Evolutionary conservation across 768 basidiomycete genomes (phyloP), one percentile per base, ranked within the genome.

Genomic region (Hebeloma cylindrosporum): DNA sequence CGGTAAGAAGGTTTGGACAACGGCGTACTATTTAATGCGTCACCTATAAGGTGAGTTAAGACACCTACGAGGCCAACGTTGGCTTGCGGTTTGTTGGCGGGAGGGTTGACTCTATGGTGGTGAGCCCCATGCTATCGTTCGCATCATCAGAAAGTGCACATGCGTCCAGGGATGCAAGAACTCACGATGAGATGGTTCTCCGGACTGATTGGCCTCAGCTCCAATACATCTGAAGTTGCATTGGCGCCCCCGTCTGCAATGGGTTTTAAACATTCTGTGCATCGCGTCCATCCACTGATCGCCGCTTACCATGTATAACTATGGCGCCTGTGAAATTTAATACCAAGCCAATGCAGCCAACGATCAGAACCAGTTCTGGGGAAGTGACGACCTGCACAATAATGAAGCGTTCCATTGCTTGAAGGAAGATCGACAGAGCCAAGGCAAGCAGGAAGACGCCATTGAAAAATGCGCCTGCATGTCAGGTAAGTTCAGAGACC

Each of bases 351-450:
- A 76, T 59, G 48, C 68, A 69, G 10, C 75, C 77, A 20, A 78
- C 67, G 40, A 77, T 72, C 27, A 79, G 63, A 5, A 79, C 64
- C 54, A 72, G 63, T 22, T 69, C 47, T 2, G 78, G 77, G 1
- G 63, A 62, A 14, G 72, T 59, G 10, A 80, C 65, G 9, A 48
- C 56, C 52, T 78, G 68, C 17, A 78, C 53, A 50, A 73, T 63
- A 41, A 79, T 62, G 52, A 80, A 80, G 17, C 78, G 69, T 56
- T 79, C 75, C 39, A 79, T 66, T 1, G 78, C 74, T 61, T 80
- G 66, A 18, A 77, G 60, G 47, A 74, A 70, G 33, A 80, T 77
- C 26, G 75, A 78, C 17, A 80, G 62, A 3, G 73, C 77, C 42
- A 79, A 62, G 2, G 75, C 77, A 25, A 79, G 62, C 7, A 77